Conservation (phyloP, 2,329 filamentous ascomycete species). For the Pestalotiopsis sp. region DNA sequence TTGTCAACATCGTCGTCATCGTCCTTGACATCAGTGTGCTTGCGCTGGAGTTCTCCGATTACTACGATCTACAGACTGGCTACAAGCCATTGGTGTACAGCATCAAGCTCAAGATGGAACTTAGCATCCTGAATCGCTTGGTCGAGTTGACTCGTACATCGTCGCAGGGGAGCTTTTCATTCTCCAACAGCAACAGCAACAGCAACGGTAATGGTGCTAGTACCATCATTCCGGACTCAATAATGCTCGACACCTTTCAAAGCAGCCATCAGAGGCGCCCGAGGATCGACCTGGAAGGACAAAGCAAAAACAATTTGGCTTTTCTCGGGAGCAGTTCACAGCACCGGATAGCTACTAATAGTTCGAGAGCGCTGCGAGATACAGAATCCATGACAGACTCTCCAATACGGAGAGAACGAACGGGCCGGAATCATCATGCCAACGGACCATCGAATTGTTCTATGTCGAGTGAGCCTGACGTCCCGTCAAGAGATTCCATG, state of each 20-base stretch:
- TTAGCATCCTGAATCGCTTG: slow-evolving; percentile 35
- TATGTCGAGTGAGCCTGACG: background rate
- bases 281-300: background rate
- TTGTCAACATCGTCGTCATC: slow-evolving; percentile 40
- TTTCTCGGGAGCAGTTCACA: background rate
- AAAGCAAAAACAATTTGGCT: background rate
- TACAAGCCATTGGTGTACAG: slow-evolving; percentile 37
- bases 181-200: slow-evolving; percentile 6
- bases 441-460: background rate
- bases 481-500: background rate
- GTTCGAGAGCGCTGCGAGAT: background rate
- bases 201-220: background rate
- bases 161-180: slow-evolving; percentile 3
- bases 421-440: too few relatives aligned
- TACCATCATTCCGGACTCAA: background rate
- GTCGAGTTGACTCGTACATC: slow-evolving; percentile 19
- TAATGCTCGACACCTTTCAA: background rate
- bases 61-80: slow-evolving; percentile 35
- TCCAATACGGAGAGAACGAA: background rate
- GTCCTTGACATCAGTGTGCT: slow-evolving; percentile 39
- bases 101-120: slow-evolving; percentile 37
- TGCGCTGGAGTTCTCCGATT: slow-evolving; percentile 38
- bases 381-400: background rate
- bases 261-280: background rate
- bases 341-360: background rate